Evolutionary conservation across 2,329 filamentous ascomycete species (phyloP).

Genomic region (Periconia digitata): DNA sequence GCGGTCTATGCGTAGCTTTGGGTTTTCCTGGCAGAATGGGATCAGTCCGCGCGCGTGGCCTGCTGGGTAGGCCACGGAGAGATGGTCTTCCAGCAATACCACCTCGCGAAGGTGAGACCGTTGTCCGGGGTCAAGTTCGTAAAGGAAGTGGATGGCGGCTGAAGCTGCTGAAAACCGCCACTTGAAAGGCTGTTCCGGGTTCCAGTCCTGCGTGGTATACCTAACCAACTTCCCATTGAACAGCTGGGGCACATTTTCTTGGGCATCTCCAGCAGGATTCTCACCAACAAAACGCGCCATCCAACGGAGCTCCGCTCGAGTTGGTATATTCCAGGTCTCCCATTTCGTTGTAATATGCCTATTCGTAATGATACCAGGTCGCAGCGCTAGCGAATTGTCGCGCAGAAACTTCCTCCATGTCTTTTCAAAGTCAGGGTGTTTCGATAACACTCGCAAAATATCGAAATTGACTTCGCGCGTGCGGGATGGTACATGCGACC

Average conservation of each 20-base stretch:
- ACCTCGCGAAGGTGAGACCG: background rate
- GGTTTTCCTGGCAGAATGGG: slow-evolving; percentile 2
- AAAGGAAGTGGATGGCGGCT: background rate
- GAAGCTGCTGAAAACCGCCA: background rate
- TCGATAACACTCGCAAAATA: too few relatives aligned
- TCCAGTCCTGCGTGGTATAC: too few relatives aligned
- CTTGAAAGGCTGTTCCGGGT: background rate
- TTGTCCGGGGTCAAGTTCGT: background rate
- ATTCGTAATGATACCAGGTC: background rate
- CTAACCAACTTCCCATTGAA: background rate
- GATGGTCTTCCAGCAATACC: background rate
- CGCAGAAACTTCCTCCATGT: too few relatives aligned
- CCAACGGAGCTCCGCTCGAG: background rate
- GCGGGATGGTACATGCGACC: too few relatives aligned
- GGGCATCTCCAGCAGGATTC: background rate
- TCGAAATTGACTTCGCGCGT: too few relatives aligned
- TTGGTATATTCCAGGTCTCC: background rate
- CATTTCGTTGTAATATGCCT: background rate
- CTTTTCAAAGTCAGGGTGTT: too few relatives aligned
- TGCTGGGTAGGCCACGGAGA: background rate
- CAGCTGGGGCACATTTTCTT: too few relatives aligned
- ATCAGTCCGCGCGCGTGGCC: slow-evolving; percentile 5
- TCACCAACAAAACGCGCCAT: background rate
- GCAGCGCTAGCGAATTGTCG: too few relatives aligned
- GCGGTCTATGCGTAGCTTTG: background rate